Base-by-base conservation (phyloP, 345 rosid genomes). In the Excoecaria agallocha region DNA sequence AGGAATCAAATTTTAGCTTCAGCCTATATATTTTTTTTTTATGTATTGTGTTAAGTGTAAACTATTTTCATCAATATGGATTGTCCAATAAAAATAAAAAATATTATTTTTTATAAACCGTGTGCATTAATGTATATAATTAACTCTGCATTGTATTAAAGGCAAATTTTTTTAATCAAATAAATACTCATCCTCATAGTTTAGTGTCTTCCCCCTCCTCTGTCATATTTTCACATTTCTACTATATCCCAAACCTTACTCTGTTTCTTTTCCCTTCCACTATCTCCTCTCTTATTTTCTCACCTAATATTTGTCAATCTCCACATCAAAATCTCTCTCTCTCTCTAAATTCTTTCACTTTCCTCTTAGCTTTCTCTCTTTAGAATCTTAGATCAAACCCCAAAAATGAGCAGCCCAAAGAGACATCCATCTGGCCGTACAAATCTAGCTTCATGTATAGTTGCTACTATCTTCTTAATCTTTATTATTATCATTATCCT, bases 381-480 rank as follows among this genome's bases (percentile, higher is more conserved):
- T 9, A 24, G 3, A 6, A 30, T 16, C 10, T 24, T 8, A 3
- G 19, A 61, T 61, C 66, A 30, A 13, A 17, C 17, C n/a, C 24
- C 35, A 22, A 79, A 56, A 48, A 84, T 84, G 87, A 61, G 51
- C 79, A 83, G 86, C 66, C 80, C 78, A 3, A 71, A 24, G 15
- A 81, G 72, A 30, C 87, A 82, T 0, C 82, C 81, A 0, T 83
- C 94, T 0, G 85, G 90, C 76, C 86, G 93, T 12, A 88, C 98
- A 7, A 94, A 94, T 86, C 80, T 95, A 19, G 98, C 98, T 2
- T 95, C 99, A 6, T 95, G 99, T 83, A 83, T 89, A 49, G 98
- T 95, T 3, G 99, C 99, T 1, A 84, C 97, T 0, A 73, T 93
- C 74, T 95, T 95, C 94, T 80, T 95, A 70, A 80, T 90, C 76